Evolutionary conservation across 805 yeast species (phyloP).

Genomic region (Metschnikowia continentalis): DNA sequence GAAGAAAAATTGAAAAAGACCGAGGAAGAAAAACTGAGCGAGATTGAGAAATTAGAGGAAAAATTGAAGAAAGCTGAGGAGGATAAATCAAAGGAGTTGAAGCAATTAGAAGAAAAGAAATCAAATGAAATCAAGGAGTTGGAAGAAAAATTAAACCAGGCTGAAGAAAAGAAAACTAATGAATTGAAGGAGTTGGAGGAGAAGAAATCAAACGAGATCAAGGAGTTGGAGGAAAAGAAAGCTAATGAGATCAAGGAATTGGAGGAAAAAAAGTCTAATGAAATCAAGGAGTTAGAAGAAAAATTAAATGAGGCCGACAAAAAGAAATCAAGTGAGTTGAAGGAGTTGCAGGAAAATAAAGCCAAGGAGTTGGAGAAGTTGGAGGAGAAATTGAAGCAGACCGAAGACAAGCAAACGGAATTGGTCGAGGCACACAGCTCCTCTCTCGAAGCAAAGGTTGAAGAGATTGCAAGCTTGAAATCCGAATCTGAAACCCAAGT

Average conservation of each 20-base stretch:
- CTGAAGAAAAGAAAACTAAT: conserved; percentile 4
- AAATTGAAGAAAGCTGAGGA: background rate
- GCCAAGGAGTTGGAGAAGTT: background rate
- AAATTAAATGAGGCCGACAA: background rate
- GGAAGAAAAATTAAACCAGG: background rate
- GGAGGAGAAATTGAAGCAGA: background rate
- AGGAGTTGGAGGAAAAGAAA: background rate
- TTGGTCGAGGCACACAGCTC: background rate
- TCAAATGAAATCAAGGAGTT: conserved; percentile 5
- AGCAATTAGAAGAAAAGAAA: background rate
- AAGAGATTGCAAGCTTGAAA: background rate
- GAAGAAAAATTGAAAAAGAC: conserved; percentile 2
- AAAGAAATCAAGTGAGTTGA: conserved; percentile 1
- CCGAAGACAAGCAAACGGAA: background rate
- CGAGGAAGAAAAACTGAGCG: background rate
- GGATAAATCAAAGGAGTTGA: background rate
- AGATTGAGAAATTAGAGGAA: conserved; percentile 4
- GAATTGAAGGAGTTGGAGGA: conserved; percentile 4
- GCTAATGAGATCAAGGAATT: conserved; percentile 3
- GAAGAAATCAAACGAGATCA: conserved; percentile 1
- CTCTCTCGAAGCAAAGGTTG: background rate
- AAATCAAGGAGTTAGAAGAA: conserved; percentile 5
- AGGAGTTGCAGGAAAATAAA: conserved; percentile 3
- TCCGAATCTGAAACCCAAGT: background rate
- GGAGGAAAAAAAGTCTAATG: background rate